A percentile compares a stretch with the other conserved stretches of the same genome.
Evolutionary conservation across 2,329 filamentous ascomycete genomes (phyloP).

Genomic region (Cladosporium sp.): DNA sequence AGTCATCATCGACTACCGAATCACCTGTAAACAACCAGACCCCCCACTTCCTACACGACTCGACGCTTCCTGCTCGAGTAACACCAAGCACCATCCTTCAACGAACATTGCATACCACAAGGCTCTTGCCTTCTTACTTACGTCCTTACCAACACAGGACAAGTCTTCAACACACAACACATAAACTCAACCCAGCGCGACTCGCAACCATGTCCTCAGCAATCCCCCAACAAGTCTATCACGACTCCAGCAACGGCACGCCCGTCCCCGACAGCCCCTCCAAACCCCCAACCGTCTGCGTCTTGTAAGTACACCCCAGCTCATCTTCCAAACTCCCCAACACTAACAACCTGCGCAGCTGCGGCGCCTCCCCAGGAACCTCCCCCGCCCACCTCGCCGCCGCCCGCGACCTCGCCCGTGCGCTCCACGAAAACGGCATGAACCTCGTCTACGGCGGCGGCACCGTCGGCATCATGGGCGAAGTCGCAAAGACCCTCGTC

Average conservation of each 20-base stretch:
- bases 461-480: conserved; percentile 93
- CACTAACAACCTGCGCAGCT: conserved; percentile 52
- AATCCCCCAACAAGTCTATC: conserved; percentile 19
- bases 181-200: background rate
- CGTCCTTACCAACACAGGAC: background rate
- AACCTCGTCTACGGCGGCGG: conserved; percentile 92
- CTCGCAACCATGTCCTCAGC: conserved; percentile 5
- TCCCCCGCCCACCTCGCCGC: conserved; percentile 74
- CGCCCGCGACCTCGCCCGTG: conserved; percentile 70
- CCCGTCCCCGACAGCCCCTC: conserved; percentile 21
- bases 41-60: background rate
- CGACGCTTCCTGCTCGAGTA: conserved; percentile 7
- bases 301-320: conserved; percentile 62
- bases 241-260: conserved; percentile 14
- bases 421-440: conserved; percentile 75
- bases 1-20: background rate
- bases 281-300: conserved; percentile 71
- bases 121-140: background rate
- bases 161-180: background rate
- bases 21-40: background rate
- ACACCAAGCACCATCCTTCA: conserved; percentile 6
- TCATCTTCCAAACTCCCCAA: background rate
- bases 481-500: conserved; percentile 83
- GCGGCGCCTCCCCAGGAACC: conserved; percentile 75
- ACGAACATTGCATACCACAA: background rate